Evolutionary conservation across 345 rosid species (phyloP), one percentile per base, ranked within the genome.

Genomic region (Adansonia digitata): DNA sequence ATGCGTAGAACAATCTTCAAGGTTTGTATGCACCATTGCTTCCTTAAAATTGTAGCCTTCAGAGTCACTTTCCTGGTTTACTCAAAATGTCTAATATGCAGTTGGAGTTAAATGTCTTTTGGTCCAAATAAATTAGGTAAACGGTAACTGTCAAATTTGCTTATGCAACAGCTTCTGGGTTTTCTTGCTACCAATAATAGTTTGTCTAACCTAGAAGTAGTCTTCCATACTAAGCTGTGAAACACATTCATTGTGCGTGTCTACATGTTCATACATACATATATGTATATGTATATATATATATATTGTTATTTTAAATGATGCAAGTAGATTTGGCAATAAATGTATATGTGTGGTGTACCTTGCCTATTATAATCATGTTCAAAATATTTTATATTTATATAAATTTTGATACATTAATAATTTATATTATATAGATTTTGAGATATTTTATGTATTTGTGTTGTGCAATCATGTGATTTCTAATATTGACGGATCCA

Each of bases 1-100:
- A 76, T 72, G 46, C 84, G 7, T 75, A 75, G 75, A 69, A 45
- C 79, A 26, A 48, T 34, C 37, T 76, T 46, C n/a, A n/a, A n/a
- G n/a, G n/a, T n/a, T n/a, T n/a, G n/a, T 13, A 75, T 35, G 29
- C 49, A n/a, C 22, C 59, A 46, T 60, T 15, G 72, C 37, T 45
- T 66, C 52, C 34, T 2, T 34, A 34, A 59, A 37, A 43, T 24
- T 63, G 24, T 39, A 59, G 75, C 48, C 29, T 2, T 13, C 6
- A 15, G 51, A 20, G n/a, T 37, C 61, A 40, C 14, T 24, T 39
- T 5, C 39, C 56, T 7, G 46, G 13, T 59, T 48, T 37, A 42
- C 35, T 26, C 45, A 8, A 56, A 18, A 49, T 69, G 31, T 69
- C 15, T 11, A 51, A n/a, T 49, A 1, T 49, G 29, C 10, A 63